Evolutionary conservation across 768 basidiomycete species (phyloP), one percentile per base, ranked within the genome.

Genomic region (Mycena metata): DNA sequence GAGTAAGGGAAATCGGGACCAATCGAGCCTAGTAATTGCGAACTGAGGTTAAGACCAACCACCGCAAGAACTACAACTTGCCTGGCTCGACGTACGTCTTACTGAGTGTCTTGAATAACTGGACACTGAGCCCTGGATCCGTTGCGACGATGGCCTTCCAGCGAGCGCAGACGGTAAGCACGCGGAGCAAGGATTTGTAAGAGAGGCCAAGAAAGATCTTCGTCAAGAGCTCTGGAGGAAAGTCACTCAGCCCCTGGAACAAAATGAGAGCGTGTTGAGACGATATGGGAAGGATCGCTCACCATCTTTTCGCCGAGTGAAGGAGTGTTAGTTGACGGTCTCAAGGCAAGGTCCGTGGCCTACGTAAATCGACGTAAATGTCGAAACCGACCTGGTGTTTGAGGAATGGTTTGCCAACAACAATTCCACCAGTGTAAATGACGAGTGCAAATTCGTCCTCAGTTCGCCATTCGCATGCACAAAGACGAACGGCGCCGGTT

Each of bases 191-290:
- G 47, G 55, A 65, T 33, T 50, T 42, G 19, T 49, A 65, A 23
- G 64, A 43, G 5, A 65, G 64, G 4, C 43, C 36, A 47, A 65
- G 64, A 10, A 65, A 65, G 2, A 65, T 65, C 21, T 21, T 42
- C 30, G 64, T 51, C 56, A 58, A 58, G 26, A 65, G 46, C 21
- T 65, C 64, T 0, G 64, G 56, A 50, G 64, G 13, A 16, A 65
- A 58, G 33, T 43, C 47, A 21, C 2, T 41, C 10, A 49, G 24
- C n/a, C 54, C 24, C 63, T 64, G 54, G 11, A 30, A 33, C 16
- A 39, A 16, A 2, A 47, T 55, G 33, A 64, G 62, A 19, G 9
- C 17, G 23, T 5, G 8, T 23, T n/a, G 33, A 33, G 26, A 13
- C 35, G 2, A 11, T 8, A 19, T 21, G 13, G n/a, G n/a, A n/a